Base-by-base conservation (phyloP, 2,329 filamentous ascomycete species). In the Catunica adiposa region DNA sequence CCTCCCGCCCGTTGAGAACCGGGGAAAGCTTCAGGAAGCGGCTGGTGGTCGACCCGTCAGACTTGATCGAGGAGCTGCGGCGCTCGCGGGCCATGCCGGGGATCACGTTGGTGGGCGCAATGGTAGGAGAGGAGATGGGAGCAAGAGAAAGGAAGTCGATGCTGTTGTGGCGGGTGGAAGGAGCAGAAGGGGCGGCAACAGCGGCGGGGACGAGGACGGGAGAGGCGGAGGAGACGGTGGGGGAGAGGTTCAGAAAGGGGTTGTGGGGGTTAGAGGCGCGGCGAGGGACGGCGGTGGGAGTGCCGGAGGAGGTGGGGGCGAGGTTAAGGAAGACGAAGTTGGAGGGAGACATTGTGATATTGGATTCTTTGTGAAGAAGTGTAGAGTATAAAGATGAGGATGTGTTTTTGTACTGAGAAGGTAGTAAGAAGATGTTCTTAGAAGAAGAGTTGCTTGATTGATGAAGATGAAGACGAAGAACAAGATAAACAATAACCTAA, bases 1-100 rank as follows among this genome's bases (percentile, higher is more conserved):
- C 78, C 48, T 69, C 71, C 69, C 77, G 73, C 69, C 79, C 79
- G 67, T 72, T 80, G 73, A 82, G 77, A 58, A 82, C 78, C 34
- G 79, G 79, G 23, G 77, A 76, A 57, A 83, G 76, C 71, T 80
- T 82, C 61, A 83, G 73, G 22, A 48, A 48, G 9, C 22, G 20
- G 20, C 44, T 26, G 3, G 44, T 15, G 1, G 44, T 11, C 44
- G 44, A 48, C 62, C 63, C 66, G 60, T 67, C 66, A 65, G 72
- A 76, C 70, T 73, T 77, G 60, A 73, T 65, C 65, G 74, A 77
- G 57, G 75, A 78, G 60, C 72, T 75, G 65, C 78, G 76, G 64
- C 76, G 72, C 34, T 59, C 60, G 22, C 60, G 56, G 54, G 66
- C 56, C 47, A 62, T 57, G 17, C 60, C 60, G 7, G 34, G 29